A percentile compares a stretch with the other conserved stretches of the same genome.
phyloP scores from a whole-genome alignment of 345 rosid genomes.

The Cardamine occulta region DNA sequence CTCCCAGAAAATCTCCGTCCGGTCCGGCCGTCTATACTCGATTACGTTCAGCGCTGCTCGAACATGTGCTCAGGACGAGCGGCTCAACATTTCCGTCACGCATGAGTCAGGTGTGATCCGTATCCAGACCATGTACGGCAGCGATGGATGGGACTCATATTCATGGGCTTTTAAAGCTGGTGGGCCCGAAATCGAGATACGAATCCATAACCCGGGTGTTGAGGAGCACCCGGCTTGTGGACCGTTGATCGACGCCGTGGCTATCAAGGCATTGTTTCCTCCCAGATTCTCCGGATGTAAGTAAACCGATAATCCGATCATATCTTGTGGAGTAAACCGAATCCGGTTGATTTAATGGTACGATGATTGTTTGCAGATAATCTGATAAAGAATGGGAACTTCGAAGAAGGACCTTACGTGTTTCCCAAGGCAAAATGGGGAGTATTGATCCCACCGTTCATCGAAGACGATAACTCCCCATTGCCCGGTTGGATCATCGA shows the following conservation, averaged over 20 bases:
- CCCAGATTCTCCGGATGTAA: slow-evolving; percentile 56
- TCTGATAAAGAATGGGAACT: slow-evolving; percentile 68
- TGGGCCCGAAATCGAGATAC: slow-evolving; percentile 47
- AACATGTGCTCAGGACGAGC: slow-evolving; percentile 87
- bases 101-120: slow-evolving; percentile 78
- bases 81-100: slow-evolving; percentile 66
- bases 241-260: slow-evolving; percentile 72
- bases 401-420: slow-evolving; percentile 78
- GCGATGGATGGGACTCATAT: slow-evolving; percentile 85
- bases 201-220: slow-evolving; percentile 72
- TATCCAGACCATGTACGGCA: slow-evolving; percentile 83
- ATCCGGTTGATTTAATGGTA: neutral
- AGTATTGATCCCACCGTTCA: slow-evolving; percentile 68
- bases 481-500: slow-evolving; percentile 83
- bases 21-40: slow-evolving; percentile 56
- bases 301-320: slow-evolving; percentile 1
- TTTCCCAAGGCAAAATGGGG: slow-evolving; percentile 59
- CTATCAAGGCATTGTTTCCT: slow-evolving; percentile 55
- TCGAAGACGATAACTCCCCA: slow-evolving; percentile 71
- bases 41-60: slow-evolving; percentile 77
- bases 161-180: slow-evolving; percentile 77
- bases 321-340: neutral
- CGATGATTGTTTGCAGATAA: slow-evolving; percentile 44
- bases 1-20: slow-evolving; percentile 60
- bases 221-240: slow-evolving; percentile 87